These are phyloP conservation scores for Tothia fuscella DNA, from an alignment of 2,329 filamentous ascomycete genomes.

Conservation along the genomic window DNA sequence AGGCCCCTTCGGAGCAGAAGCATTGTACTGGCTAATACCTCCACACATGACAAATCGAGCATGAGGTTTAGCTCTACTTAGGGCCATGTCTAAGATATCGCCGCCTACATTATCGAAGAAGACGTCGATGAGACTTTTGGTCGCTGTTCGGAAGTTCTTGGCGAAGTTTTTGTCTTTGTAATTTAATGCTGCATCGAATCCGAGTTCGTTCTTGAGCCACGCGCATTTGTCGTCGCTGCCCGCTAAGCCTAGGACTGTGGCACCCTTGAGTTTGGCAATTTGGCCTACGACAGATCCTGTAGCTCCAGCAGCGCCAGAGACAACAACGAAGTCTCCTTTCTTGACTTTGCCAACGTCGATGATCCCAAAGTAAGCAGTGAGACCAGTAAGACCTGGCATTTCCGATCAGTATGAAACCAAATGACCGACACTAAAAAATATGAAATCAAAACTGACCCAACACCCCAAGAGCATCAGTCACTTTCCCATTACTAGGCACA, in stretches of 20 bases:
- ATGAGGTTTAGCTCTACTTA: constrained; percentile 49
- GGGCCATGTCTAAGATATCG: constrained; percentile 55
- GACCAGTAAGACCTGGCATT: constrained; percentile 28
- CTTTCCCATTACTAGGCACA: constrained; percentile 33
- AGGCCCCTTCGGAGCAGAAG: constrained; percentile 40
- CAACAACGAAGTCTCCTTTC: constrained; percentile 61
- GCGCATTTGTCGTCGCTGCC: constrained; percentile 55
- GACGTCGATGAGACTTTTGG: constrained; percentile 51
- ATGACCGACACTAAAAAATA: neutral
- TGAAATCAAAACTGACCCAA: too few species aligned
- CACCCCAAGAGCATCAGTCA: constrained; percentile 50
- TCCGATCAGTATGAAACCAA: neutral
- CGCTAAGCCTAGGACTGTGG: constrained; percentile 51
- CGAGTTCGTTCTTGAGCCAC: constrained; percentile 52
- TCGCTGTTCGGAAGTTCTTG: constrained; percentile 47
- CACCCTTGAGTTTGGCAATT: constrained; percentile 63
- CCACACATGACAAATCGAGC: constrained; percentile 63
- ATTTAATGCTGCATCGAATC: constrained; percentile 56
- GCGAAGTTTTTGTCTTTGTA: constrained; percentile 55
- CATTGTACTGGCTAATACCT: constrained; percentile 57
- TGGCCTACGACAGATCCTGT: constrained; percentile 67
- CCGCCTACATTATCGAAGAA: constrained; percentile 68
- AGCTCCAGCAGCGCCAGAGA: constrained; percentile 66
- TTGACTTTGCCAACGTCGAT: constrained; percentile 55
- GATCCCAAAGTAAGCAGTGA: constrained; percentile 70